Conservation (phyloP, 2,329 filamentous ascomycete species). For the Cercospora nicotianae region DNA sequence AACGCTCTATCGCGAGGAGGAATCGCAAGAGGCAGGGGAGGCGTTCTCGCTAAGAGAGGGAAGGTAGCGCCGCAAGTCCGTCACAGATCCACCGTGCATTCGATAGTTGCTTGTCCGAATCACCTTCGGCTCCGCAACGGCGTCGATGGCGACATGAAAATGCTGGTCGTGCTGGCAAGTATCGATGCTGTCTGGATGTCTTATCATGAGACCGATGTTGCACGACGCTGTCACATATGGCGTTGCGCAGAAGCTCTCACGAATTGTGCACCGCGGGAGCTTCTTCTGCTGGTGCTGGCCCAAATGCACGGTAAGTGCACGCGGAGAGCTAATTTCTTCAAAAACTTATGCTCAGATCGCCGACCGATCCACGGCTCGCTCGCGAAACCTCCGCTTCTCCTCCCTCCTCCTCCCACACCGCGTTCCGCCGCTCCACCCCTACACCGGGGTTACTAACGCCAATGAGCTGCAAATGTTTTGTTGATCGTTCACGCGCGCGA, state of each 20-base stretch:
- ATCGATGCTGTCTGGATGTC: not conserved
- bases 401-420: not conserved
- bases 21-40: conserved; percentile 7
- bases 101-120: not conserved
- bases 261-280: not conserved
- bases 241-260: not conserved
- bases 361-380: not conserved
- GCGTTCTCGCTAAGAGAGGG: not conserved
- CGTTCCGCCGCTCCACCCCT: not conserved
- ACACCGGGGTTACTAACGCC: not conserved
- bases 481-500: not conserved
- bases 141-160: not conserved
- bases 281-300: not conserved
- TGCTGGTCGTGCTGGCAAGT: not conserved
- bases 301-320: not conserved
- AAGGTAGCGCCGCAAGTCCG: not conserved
- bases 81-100: conserved; percentile 1
- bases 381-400: not conserved
- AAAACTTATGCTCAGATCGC: not conserved
- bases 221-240: not conserved
- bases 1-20: not conserved
- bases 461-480: not conserved
- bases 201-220: not conserved
- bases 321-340: not conserved
- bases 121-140: not conserved